Base-by-base conservation (phyloP, 1,139 yeast species). In the Hansenula sp. region DNA sequence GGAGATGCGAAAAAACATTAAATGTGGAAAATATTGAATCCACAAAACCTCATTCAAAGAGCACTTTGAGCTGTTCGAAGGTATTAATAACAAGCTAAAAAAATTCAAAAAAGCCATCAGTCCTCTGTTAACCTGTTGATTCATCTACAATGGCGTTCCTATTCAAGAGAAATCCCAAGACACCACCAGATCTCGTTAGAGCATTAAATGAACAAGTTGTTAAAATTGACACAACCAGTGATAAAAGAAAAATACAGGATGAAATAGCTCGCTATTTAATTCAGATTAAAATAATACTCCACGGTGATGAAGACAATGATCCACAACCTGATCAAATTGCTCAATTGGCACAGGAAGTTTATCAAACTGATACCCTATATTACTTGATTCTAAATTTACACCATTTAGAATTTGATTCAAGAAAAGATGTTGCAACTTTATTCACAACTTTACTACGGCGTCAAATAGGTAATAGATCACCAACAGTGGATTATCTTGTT, bases 131-230 rank as follows among this genome's bases (percentile, higher is more conserved):
- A n/a, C n/a, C 24, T 21, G 24, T 21, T 17, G 61, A 50, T 0
- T n/a, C n/a, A n/a, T 24, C 13, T 13, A 24, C 26, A 24, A 88
- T 90, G 96, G 85, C 97, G 17, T 90, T 90, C 57, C 69, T 92
- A 55, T 90, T 92, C 72, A 85, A 88, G 52, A 74, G 96, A 57
- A 86, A 82, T 59, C 96, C 95, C n/a, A 88, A 88, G 62, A 82
- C 96, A 3, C 95, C 97, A 2, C 78, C 75, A 29, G 98, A 92
- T 56, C 73, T 89, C 44, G 83, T 88, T 14, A 73, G 87, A 43
- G 79, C 81, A 13, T 70, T 89, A 46, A 77, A 77, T 50, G 97
- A 92, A 40, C 87, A 79, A 53, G 71, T 88, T 16, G 62, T 71
- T 29, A 82, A 86, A 56, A 69, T 85, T 30, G 59, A 61, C 28